Evolutionary conservation across 441 rosid species (phyloP), one percentile per base, ranked within the genome.

Genomic region (Erodium moschatum): DNA sequence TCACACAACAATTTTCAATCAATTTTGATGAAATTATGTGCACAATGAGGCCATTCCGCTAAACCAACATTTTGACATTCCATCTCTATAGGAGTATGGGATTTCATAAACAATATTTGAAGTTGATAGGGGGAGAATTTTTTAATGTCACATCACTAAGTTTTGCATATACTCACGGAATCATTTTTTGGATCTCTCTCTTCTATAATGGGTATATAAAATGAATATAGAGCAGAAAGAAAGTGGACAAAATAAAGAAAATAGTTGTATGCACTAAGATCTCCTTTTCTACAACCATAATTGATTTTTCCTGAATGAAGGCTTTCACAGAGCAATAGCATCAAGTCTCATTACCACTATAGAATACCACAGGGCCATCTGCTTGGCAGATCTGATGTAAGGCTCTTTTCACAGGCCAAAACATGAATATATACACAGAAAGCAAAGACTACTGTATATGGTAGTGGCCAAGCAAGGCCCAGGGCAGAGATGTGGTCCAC

Each of bases 281-380:
- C 56, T 48, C 56, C 56, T 48, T 48, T 48, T 48, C 38, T 33
- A 33, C 6, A 5, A 33, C 38, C 38, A 33, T 33, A 3, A 1
- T 0, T 33, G 38, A 33, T 33, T 33, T 33, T 33, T 33, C 6
- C 38, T 33, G 38, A 33, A 33, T 48, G 18, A 48, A 48, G 56
- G 18, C 56, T 48, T 48, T 48, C 56, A 48, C 56, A 48, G 56
- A n/a, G 56, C 56, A 48, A 48, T 48, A 48, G 16, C 56, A 48
- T 48, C 56, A 48, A 48, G 18, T 12, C 56, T 48, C 6, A 5
- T 48, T 48, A 48, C 38, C 38, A 33, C 38, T 33, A 33, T 33
- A 0, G 6, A 33, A 33, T 0, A 5, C 56, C 56, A 48, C 56
- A 48, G 56, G 56, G 56, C 15, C 18, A 48, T 48, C 15, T 48